These are phyloP conservation scores for Microsporum audouinii DNA, from an alignment of 2,329 filamentous ascomycete species.

Conservation along the genomic window DNA sequence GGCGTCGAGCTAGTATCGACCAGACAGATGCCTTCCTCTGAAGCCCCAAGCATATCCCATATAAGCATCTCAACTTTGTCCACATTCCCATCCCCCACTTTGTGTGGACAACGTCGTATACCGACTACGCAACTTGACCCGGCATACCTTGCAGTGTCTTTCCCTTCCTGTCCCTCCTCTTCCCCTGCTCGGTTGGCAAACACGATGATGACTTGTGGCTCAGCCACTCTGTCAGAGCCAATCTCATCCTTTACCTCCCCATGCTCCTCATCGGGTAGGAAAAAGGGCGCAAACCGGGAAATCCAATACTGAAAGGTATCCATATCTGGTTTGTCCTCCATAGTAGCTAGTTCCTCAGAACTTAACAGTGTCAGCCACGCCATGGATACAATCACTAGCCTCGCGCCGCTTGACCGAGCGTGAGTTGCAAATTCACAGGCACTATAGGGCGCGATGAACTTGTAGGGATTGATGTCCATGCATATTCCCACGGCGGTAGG, in stretches of 20 bases:
- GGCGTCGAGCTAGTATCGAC: slow-evolving; percentile 36
- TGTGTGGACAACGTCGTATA: slow-evolving; percentile 14
- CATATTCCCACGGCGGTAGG: slow-evolving; percentile 40
- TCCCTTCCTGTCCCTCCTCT: slow-evolving; percentile 28
- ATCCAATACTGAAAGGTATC: slow-evolving; percentile 55
- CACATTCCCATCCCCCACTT: slow-evolving; percentile 9
- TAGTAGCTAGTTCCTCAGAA: slow-evolving; percentile 37
- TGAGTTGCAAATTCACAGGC: slow-evolving; percentile 51
- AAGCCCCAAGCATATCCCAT: slow-evolving; percentile 37
- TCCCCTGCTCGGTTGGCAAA: slow-evolving; percentile 38
- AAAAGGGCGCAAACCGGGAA: slow-evolving; percentile 44
- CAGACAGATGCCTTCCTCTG: slow-evolving; percentile 36
- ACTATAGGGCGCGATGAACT: slow-evolving; percentile 47
- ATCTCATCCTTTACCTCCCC: slow-evolving; percentile 21
- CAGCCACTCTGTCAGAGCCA: slow-evolving; percentile 10
- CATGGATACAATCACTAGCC: slow-evolving; percentile 50
- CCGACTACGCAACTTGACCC: slow-evolving; percentile 38
- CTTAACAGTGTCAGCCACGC: slow-evolving; percentile 48
- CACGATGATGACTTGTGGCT: slow-evolving; percentile 32
- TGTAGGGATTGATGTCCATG: slow-evolving; percentile 52
- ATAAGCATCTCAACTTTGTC: slow-evolving; percentile 27
- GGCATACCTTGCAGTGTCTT: slow-evolving; percentile 36
- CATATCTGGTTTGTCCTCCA: slow-evolving; percentile 41
- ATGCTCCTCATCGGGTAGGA: slow-evolving; percentile 23
- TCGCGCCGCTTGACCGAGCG: slow-evolving; percentile 38